Base-by-base conservation (phyloP, 1,284 basidiomycete species). In the Trametes sp. region DNA sequence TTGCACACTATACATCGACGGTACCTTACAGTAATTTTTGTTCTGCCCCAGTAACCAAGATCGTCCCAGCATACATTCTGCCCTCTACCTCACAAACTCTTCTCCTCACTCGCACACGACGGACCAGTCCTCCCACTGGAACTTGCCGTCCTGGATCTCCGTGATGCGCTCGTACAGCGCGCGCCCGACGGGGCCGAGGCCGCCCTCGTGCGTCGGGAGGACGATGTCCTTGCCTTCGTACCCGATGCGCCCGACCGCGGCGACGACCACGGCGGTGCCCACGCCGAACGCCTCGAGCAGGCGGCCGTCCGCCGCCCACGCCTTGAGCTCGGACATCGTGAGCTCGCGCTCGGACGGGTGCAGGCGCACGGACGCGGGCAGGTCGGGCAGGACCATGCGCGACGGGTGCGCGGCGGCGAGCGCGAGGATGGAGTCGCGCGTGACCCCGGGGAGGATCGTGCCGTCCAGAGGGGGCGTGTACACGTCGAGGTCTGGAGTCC, bases 381-480 rank as follows among this genome's bases (percentile, higher is more conserved):
- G 65, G 14, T 61, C 61, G 10, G 63, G 66, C 51, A 96, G 77
- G 56, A 78, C 74, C 62, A 78, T 80, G 57, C 89, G 88, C 5
- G 87, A 82, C 8, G 79, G 76, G 66, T 84, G 84, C 0, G 83
- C 82, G 5, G 81, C 76, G 21, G 84, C 80, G 53, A 96, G 87
- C 13, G 76, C 74, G 48, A 96, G 80, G 57, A 87, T 85, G 7
- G 90, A 93, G 54, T 85, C 85, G 29, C 94, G 86, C 2, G 93
- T 95, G 14, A 95, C 84, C 3, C 89, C 88, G 0, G 89, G 88
- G 1, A 92, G 80, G 69, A 92, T 90, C 36, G 85, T 89, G 24
- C 88, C 93, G 72, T 92, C 89, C 62, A 95, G 79, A 1, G 89
- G 84, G 0, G 94, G 91, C 0, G 93, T 95, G 53, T 90, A 72